Base-by-base conservation (phyloP, 768 basidiomycete genomes). In the Phlebiopsis flavidoalba region DNA sequence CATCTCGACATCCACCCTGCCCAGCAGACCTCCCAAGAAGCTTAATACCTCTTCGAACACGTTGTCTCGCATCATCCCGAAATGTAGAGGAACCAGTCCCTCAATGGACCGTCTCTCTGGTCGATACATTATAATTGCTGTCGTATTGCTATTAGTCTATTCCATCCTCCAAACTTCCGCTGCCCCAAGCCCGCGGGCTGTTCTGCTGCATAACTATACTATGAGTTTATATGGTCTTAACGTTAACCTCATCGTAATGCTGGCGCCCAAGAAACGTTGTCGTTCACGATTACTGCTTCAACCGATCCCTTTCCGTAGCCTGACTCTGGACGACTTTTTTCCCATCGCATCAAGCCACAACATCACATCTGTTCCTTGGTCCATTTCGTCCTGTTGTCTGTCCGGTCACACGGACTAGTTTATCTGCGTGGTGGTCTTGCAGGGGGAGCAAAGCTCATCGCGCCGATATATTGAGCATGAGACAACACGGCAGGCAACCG, bases 401-500 rank as follows among this genome's bases (percentile, higher is more conserved):
- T 1, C 55, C 48, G 11, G 55, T 60, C 51, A 21, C 40, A 8
- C 40, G 40, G 40, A 17, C 12, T 8, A 17, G 8, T 43, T 43
- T 62, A 24, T 40, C 43, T 26, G 40, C 21, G 15, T 22, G 36
- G 5, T 36, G 43, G 40, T 37, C 43, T 10, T 35, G 12, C 37
- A 64, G 59, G 24, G 59, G 60, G 1, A 70, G 64, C 21, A 83
- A 81, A 15, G 79, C 63, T n/a, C 21, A 83, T 81, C 14, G 79
- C 73, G 31, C 87, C 83, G 53, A 98, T 86, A 70, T 93, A 88
- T 8, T 84, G 81, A 4, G 96, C 93, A 50, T 97, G 85, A 1
- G 95, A 93, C 19, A 98, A 83, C 50, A 98, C 93, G 3, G n/a
- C n/a, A n/a, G 97, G 97, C n/a, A 99, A 79, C 7, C 95, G 86